These are phyloP conservation scores for Lepiota brunneoincarnata DNA, from an alignment of 768 basidiomycete species.

Conservation along the genomic window DNA sequence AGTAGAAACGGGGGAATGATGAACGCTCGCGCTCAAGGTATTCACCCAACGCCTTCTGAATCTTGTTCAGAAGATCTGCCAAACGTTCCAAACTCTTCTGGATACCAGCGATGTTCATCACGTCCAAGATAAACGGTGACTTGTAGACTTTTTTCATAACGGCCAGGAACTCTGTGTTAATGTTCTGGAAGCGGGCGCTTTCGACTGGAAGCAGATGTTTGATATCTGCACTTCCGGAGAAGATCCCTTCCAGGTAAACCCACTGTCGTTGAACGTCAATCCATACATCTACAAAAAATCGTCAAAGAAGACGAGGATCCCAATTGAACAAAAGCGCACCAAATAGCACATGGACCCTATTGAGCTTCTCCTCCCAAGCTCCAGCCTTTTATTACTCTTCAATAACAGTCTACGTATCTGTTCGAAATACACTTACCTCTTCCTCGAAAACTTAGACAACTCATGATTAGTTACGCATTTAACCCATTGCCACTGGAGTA, in stretches of 20 bases:
- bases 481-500: neutral
- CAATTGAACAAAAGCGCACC: slow-evolving; percentile 44
- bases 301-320: slow-evolving; percentile 9
- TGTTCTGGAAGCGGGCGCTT: slow-evolving; percentile 96
- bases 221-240: slow-evolving; percentile 99
- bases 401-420: slow-evolving; percentile 4
- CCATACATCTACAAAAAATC: slow-evolving; percentile 77
- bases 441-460: slow-evolving; percentile 74
- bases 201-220: slow-evolving; percentile 98
- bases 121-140: slow-evolving; percentile 95
- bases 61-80: slow-evolving; percentile 94
- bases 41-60: slow-evolving; percentile 98
- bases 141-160: slow-evolving; percentile 99
- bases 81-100: slow-evolving; percentile 98
- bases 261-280: slow-evolving; percentile 99
- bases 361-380: slow-evolving; percentile 96
- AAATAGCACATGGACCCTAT: slow-evolving; percentile 94
- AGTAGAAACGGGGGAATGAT: slow-evolving; percentile 99
- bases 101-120: slow-evolving; percentile 92
- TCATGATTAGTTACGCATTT: neutral
- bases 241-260: slow-evolving; percentile 99
- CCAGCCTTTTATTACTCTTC: slow-evolving; percentile 49
- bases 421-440: slow-evolving; percentile 47
- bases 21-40: slow-evolving; percentile 97
- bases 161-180: slow-evolving; percentile 95